phyloP scores from a whole-genome alignment of 1,284 basidiomycete species.

The Ustilago vetiveriae region DNA sequence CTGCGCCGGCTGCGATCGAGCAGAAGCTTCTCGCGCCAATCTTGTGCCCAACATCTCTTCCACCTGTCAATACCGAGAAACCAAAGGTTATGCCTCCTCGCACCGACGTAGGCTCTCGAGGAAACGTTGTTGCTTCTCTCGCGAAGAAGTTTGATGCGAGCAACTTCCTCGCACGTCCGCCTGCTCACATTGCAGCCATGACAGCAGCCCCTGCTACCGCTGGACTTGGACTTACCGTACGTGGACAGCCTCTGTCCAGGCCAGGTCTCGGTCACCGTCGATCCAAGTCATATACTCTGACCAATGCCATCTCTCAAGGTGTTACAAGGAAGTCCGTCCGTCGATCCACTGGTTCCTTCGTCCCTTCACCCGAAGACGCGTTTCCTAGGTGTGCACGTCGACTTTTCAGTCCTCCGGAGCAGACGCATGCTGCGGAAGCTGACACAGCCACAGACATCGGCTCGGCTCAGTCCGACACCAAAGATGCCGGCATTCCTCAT shows the following conservation, averaged over 20 bases:
- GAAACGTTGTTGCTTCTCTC: constrained; percentile 37
- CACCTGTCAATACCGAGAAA: not conserved
- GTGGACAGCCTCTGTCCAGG: constrained; percentile 9
- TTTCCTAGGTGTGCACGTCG: constrained; percentile 28
- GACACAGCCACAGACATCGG: constrained; percentile 21
- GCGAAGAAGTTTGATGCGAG: constrained; percentile 41
- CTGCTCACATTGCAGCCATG: constrained; percentile 18
- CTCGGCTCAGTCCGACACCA: constrained; percentile 27
- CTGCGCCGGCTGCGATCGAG: constrained; percentile 5
- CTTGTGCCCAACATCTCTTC: constrained; percentile 5
- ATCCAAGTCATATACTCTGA: constrained; percentile 31
- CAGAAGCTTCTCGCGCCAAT: constrained; percentile 6
- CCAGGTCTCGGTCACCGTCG: constrained; percentile 29
- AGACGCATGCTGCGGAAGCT: not conserved
- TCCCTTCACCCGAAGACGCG: constrained; percentile 4
- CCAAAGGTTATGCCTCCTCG: not conserved
- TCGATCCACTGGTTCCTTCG: constrained; percentile 27
- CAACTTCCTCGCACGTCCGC: constrained; percentile 24
- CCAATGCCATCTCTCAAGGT: not conserved
- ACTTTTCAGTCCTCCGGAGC: constrained; percentile 2
- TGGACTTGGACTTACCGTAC: constrained; percentile 18
- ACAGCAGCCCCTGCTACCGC: constrained; percentile 3
- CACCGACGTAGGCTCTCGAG: not conserved
- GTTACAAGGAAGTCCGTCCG: constrained; percentile 2
- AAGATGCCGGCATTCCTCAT: constrained; percentile 10